phyloP scores from a whole-genome alignment of 2,329 filamentous ascomycete genomes.

The Pseudogymnoascus sp. region DNA sequence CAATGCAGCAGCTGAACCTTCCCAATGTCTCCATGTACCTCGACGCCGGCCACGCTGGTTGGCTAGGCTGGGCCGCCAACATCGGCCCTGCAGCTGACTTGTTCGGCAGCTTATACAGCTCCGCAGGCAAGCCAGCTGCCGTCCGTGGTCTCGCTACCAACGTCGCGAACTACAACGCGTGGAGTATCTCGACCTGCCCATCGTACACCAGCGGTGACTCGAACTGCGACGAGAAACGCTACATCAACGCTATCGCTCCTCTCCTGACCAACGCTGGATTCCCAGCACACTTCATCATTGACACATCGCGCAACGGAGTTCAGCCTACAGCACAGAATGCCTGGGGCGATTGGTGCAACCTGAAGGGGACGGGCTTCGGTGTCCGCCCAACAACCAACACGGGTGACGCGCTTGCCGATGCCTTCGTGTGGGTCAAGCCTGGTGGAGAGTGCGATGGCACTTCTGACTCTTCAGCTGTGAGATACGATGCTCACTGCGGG shows the following conservation, averaged over 20 bases:
- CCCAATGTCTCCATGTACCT: constrained; percentile 56
- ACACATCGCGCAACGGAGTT: constrained; percentile 53
- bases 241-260: constrained; percentile 42
- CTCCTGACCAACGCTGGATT: constrained; percentile 38
- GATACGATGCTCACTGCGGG: constrained; percentile 46
- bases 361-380: constrained; percentile 55
- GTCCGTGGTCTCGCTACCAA: constrained; percentile 48
- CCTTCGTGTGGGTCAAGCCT: constrained; percentile 65
- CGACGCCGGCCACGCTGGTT: constrained; percentile 55
- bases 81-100: constrained; percentile 40
- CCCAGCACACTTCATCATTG: constrained; percentile 46
- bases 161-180: constrained; percentile 51
- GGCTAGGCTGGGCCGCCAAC: constrained; percentile 56
- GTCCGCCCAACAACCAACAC: constrained; percentile 54
- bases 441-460: constrained; percentile 42
- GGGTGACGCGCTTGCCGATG: constrained; percentile 48
- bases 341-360: constrained; percentile 64
- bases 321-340: constrained; percentile 45
- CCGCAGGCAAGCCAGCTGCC: constrained; percentile 36
- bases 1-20: constrained; percentile 46
- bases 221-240: constrained; percentile 45
- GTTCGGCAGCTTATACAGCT: constrained; percentile 38
- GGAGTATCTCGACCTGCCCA: constrained; percentile 35
- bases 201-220: constrained; percentile 33
- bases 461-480: constrained; percentile 31